These are phyloP conservation scores for Lipomyces mesembrius DNA, from an alignment of 805 yeast genomes.

Conservation along the genomic window DNA sequence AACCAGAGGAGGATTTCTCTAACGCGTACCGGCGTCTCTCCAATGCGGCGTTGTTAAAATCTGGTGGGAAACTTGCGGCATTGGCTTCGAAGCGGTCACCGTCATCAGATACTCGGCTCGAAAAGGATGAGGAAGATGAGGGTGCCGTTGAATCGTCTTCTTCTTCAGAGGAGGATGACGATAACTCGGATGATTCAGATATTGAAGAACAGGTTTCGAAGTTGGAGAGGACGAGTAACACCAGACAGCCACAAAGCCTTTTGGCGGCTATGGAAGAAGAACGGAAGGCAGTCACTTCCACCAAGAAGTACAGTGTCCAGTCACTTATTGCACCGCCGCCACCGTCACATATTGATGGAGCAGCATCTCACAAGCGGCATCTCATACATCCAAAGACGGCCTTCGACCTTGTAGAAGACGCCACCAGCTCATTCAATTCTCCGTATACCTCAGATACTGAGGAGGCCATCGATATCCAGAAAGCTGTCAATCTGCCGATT, in stretches of 20 bases:
- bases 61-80: slow-evolving; percentile 40
- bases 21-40: slow-evolving; percentile 38
- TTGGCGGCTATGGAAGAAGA: slow-evolving; percentile 43
- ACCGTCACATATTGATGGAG: slow-evolving; percentile 47
- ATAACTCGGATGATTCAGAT: slow-evolving; percentile 38
- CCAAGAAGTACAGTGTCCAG: slow-evolving; percentile 37
- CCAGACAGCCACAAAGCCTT: slow-evolving; percentile 37
- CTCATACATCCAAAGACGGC: slow-evolving; percentile 63
- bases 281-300: slow-evolving; percentile 39
- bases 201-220: slow-evolving; percentile 23
- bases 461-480: slow-evolving; percentile 63
- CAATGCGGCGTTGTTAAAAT: slow-evolving; percentile 34
- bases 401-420: slow-evolving; percentile 42
- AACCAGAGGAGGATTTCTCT: slow-evolving; percentile 31
- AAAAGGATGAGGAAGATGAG: slow-evolving; percentile 37
- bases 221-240: not conserved
- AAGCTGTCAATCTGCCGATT: slow-evolving; percentile 60
- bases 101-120: slow-evolving; percentile 32
- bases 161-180: slow-evolving; percentile 32
- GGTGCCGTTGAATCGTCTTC: slow-evolving; percentile 39
- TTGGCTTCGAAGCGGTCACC: slow-evolving; percentile 26
- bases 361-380: slow-evolving; percentile 62
- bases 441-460: slow-evolving; percentile 73
- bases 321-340: slow-evolving; percentile 40
- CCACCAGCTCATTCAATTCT: slow-evolving; percentile 41